Conservation (phyloP, 345 rosid species). For the Hibiscus trionum region DNA sequence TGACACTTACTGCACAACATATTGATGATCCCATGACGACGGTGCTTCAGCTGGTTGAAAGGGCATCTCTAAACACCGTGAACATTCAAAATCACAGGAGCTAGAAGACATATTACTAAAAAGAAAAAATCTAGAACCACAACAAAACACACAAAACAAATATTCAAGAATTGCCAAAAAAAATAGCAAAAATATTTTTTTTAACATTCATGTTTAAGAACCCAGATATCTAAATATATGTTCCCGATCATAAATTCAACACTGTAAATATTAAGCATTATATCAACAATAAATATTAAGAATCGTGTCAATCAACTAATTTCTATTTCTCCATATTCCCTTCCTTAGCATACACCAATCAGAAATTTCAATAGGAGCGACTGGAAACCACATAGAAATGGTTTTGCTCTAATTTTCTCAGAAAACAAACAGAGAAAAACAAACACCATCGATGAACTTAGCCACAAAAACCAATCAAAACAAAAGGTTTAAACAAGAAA, state of each 20-base stretch:
- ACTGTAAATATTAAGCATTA: background rate
- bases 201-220: background rate
- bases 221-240: background rate
- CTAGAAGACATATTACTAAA: background rate
- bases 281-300: background rate
- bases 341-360: background rate
- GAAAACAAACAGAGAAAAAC: background rate
- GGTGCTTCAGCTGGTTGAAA: constrained; percentile 2
- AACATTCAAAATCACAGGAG: background rate
- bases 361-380: background rate
- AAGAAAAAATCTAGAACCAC: background rate
- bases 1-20: background rate
- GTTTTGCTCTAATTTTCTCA: background rate
- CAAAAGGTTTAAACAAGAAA: background rate
- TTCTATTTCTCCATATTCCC: background rate
- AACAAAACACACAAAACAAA: background rate
- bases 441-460: background rate
- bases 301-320: background rate
- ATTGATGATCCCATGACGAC: background rate
- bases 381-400: background rate
- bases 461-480: background rate
- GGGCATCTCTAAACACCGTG: background rate
- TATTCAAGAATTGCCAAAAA: background rate
- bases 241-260: background rate
- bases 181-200: background rate